Percentiles rank a stretch among this genome's conserved stretches.
phyloP scores from a whole-genome alignment of 208 protist genomes.

The Leishmania amazonensis region DNA sequence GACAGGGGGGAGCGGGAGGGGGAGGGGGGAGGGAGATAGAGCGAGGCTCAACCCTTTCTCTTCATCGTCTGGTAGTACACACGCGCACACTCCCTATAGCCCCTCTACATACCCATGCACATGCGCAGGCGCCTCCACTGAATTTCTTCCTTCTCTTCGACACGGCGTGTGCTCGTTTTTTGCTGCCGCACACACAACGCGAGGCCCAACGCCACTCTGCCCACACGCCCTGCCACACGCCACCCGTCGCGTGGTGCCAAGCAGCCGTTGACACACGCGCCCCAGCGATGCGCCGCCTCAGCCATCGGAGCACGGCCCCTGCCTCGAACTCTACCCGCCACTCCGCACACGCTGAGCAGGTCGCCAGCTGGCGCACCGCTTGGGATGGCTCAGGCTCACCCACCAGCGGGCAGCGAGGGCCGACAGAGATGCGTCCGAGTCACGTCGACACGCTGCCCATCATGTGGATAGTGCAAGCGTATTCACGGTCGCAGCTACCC shows the following conservation, averaged over 20 bases:
- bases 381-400: neutral
- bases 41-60: neutral
- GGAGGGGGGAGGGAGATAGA: neutral
- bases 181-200: too few relatives aligned
- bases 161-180: neutral
- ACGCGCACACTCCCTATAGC: neutral
- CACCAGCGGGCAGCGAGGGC: neutral
- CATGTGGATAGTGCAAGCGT: neutral
- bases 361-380: neutral
- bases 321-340: neutral
- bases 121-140: neutral
- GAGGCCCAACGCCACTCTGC: neutral
- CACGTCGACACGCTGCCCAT: neutral
- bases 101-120: neutral
- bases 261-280: neutral
- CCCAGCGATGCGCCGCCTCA: neutral
- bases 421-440: neutral
- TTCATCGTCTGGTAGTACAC: neutral
- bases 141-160: neutral
- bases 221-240: neutral
- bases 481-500: neutral
- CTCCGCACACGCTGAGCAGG: too few relatives aligned
- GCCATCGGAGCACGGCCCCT: neutral
- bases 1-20: too few relatives aligned
- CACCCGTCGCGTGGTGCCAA: neutral